Base-by-base conservation (phyloP, 75 land plant species). In the Selaginella moellendorffii region DNA sequence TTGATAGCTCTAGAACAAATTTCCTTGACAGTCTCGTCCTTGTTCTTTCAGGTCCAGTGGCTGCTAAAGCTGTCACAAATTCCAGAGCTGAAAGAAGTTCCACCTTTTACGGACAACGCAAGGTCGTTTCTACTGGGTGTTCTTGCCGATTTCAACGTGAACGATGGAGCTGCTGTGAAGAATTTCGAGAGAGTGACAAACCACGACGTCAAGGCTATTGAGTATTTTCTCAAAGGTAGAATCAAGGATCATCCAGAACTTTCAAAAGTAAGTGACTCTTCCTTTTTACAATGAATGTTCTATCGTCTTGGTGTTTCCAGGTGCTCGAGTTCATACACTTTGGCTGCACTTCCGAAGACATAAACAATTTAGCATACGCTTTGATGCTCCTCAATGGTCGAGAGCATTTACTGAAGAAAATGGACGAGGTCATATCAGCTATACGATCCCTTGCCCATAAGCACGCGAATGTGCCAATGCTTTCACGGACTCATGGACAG, bases 401-500 rank as follows among this genome's bases (percentile, higher is more conserved):
- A 24, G 30, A 27, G 1, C 78, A 78, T 18, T 14, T 36, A 36
- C 46, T 36, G 5, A 88, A 86, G 9, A 65, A 56, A 20, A 85
- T 92, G 86, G 78, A 79, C 62, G 53, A 80, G 23, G 30, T 83
- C 28, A 76, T 81, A 46, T 51, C 71, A 54, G 79, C 83, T 61
- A 73, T 88, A 46, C 76, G 68, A 46, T 68, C 58, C 28, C 69
- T 88, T 72, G 90, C 96, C 1, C 79, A 81, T 53, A 78, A 72
- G 25, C 72, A 81, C 83, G 86, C 95, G 12, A 64, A 69, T 27
- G 58, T 85, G 58, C 68, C 96, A 31, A 88, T 92, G 95, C 77
- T 92, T 60, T 88, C 90, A 25, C 97, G 86, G 20, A 92, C 97
- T 25, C 97, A 92, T 80, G 97, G 97, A 5, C 97, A 92, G 96